Base-by-base conservation (phyloP, 164 flowering plant species). In the Umbellularia californica region DNA sequence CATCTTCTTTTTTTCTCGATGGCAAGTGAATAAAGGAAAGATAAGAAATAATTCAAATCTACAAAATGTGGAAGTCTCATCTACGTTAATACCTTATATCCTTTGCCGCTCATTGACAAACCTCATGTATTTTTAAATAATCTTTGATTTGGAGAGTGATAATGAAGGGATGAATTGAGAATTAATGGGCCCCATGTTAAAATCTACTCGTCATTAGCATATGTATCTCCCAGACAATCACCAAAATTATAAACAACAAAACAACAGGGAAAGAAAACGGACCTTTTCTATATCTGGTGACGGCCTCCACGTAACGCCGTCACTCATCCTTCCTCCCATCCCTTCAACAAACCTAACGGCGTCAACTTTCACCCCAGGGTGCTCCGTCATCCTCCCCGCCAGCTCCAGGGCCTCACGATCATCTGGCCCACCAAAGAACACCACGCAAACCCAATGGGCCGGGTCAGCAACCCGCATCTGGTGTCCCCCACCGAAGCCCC, bases 341-440 rank as follows among this genome's bases (percentile, higher is more conserved):
- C 68, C 76, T 17, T 22, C 47, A 2, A 81, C 62, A 58, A 92
- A 84, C 50, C 90, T 83, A 13, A 87, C 52, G 2, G 90, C 84
- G 4, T 84, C 81, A 3, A 90, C 84, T 27, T 67, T 80, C 5
- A 84, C 86, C 1, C 80, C 84, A 10, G 94, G 92, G 62, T 90
- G 90, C 73, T 90, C 90, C 3, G 90, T 85, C 94, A 93, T 93
- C 72, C 88, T 78, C 2, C 83, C 85, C 3, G 86, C 92, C 41
- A 88, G 70, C 71, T 81, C 88, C 82, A 93, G 47, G 0, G 91
- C 92, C 83, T 89, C 90, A 0, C 93, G 83, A 65, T 87, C 90
- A 74, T 93, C 94, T 0, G 92, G 92, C 51, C 97, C 97, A 3
- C 97, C 94, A 24, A 89, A 85, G 82, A 91, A 93, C 20, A 88